Evolutionary conservation across 192 early-diverging fungal genomes (phyloP), one percentile per base, ranked within the genome.

Genomic region (Pilobolus umbonatus): DNA sequence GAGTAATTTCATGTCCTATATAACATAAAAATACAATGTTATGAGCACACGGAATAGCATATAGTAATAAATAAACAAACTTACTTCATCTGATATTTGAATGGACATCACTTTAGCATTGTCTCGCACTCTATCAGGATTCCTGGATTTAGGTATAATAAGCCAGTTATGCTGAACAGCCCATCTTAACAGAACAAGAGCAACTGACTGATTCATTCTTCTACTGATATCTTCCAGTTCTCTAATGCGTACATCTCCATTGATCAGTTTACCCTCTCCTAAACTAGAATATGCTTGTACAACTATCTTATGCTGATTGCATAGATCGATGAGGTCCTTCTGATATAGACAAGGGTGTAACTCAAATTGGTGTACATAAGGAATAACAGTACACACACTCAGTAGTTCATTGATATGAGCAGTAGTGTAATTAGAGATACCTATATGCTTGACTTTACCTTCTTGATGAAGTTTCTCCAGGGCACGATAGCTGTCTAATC

Each of bases 311-410:
- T 86, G 70, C 6, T 64, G 26, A 8, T 72, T 49, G 58, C 86
- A 88, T 22, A 78, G 75, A 6, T 76, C 50, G 28, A 85, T n/a
- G 1, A 90, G 45, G 19, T 82, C 78, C 1, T 57, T 50, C 65
- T 88, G 82, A 21, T 74, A 71, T 11, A 80, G 69, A 7, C 80
- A 75, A 0, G 86, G 88, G 42, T 90, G 86, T 15, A 87, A 50
- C 65, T 90, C 86, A 43, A 84, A 79, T 67, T 90, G 88, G 22
- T 83, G 80, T 12, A 90, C 80, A 70, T 82, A 79, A 8, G 88
- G 86, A 11, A 69, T 42, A 0, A 87, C 62, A 31, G 71, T 72
- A 10, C 82, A 83, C 29, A 74, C 69, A n/a, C 76, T 69, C 5
- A 78, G 51, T 29, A 90, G 72, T 32, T 87, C 74, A 2, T 68